These are phyloP conservation scores for Hericium alpestre DNA, from an alignment of 768 basidiomycete species.

Conservation along the genomic window DNA sequence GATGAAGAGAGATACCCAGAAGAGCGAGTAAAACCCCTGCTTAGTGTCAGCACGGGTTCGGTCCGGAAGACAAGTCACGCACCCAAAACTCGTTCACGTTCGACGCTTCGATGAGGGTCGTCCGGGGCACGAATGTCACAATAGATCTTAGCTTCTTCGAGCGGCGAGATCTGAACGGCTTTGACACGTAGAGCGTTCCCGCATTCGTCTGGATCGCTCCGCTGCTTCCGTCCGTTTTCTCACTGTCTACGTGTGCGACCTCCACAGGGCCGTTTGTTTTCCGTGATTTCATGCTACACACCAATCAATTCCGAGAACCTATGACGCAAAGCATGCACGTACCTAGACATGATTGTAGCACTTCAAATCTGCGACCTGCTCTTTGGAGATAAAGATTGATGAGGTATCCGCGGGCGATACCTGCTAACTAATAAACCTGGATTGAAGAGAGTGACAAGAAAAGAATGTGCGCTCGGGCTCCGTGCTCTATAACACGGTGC, in stretches of 20 bases:
- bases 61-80: neutral
- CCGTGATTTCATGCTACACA: neutral
- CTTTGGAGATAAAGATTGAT: neutral
- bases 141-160: slow-evolving; percentile 74
- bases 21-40: slow-evolving; percentile 89
- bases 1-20: slow-evolving; percentile 86
- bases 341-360: neutral
- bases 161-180: slow-evolving; percentile 60
- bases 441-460: neutral
- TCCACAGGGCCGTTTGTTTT: neutral
- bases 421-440: neutral
- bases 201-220: slow-evolving; percentile 38
- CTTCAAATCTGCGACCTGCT: neutral
- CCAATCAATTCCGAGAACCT: no score
- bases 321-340: neutral
- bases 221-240: slow-evolving; percentile 6
- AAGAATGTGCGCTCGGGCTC: neutral
- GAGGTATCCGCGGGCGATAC: neutral
- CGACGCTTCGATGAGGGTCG: slow-evolving; percentile 73
- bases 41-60: neutral
- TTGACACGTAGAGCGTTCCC: slow-evolving; percentile 66
- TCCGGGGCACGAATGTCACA: slow-evolving; percentile 78
- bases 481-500: neutral
- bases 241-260: neutral
- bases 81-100: slow-evolving; percentile 90